These are phyloP conservation scores for Mortierella sp. DNA, from an alignment of 371 early-diverging fungal species.

Conservation along the genomic window DNA sequence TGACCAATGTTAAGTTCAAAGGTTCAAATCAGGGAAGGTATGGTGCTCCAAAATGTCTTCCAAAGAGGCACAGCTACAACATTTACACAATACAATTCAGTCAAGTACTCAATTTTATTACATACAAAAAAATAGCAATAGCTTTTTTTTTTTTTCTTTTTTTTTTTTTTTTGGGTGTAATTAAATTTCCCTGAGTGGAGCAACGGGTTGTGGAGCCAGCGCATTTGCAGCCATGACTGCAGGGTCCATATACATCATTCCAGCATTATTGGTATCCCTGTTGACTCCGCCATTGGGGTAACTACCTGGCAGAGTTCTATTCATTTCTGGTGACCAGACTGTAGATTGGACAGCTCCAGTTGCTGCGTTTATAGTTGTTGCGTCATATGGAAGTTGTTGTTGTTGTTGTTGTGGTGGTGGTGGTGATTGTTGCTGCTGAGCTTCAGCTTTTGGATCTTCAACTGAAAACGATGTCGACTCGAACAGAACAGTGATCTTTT, in stretches of 20 bases:
- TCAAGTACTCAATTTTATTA: no score
- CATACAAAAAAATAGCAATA: neutral
- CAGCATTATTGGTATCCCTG: neutral
- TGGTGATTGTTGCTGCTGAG: neutral
- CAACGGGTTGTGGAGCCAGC: neutral
- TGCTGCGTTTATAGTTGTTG: no score
- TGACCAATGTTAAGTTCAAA: no score
- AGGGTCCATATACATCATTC: neutral
- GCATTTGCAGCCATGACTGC: neutral
- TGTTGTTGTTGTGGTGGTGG: no score
- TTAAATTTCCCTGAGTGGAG: neutral
- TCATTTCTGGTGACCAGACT: neutral
- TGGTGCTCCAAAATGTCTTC: no score
- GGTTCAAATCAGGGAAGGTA: no score
- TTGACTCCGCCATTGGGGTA: neutral
- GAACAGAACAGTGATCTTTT: slow-evolving; percentile 29
- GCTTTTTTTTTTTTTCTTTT: neutral
- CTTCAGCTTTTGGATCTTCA: slow-evolving; percentile 11
- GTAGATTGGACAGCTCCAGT: neutral
- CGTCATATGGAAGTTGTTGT: no score
- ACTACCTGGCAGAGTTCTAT: neutral
- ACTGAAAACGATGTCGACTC: slow-evolving; percentile 29
- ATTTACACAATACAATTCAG: no score
- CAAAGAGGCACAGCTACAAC: no score
- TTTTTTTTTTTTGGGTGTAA: neutral